Evolutionary conservation across 495 filamentous ascomycete genomes (phyloP), one percentile per base, ranked within the genome.

Genomic region (Aspergillus incahuasiensis): DNA sequence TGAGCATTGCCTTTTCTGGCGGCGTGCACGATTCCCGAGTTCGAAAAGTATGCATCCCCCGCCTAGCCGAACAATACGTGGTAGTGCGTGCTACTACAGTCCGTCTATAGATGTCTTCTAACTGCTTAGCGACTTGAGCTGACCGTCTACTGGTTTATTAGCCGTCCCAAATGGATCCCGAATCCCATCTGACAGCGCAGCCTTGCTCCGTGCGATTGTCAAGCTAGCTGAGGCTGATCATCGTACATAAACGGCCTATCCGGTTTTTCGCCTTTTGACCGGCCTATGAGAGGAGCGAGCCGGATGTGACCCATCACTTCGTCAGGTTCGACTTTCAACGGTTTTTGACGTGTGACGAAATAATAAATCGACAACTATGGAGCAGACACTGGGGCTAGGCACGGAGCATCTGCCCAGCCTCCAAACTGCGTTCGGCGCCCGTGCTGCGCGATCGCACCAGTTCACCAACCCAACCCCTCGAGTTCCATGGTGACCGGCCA

Each of bases 1-100:
- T 60, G 53, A 44, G 51, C 55, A 47, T 68, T 69, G 40, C 65
- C 65, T 54, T 56, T 67, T 62, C 53, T 46, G 63, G 67, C 60
- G 20, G 52, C 65, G 52, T 69, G 63, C 62, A 42, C 53, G 52
- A 48, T 28, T 59, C 49, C 48, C 32, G 48, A 32, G 24, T 15
- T 28, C 48, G 51, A 47, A 25, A 61, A 39, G 41, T 38, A 48
- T 57, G 48, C 43, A 58, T n/a, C 32, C 49, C 20, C 56, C 48
- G 54, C 49, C 24, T 25, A 9, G 28, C 28, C 16, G 15, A 39
- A 50, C 48, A 58, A 50, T 53, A 58, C 42, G 44, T 48, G 44
- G 35, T 48, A 35, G 35, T 55, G 32, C 54, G 12, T 56, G 43
- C 46, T 46, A 39, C 32, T 32, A 34, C 22, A 53, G 16, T 19